A percentile compares a stretch with the other conserved stretches of the same genome.
Conservation (phyloP, 768 basidiomycete genomes). For the Mycena epipterygia region DNA sequence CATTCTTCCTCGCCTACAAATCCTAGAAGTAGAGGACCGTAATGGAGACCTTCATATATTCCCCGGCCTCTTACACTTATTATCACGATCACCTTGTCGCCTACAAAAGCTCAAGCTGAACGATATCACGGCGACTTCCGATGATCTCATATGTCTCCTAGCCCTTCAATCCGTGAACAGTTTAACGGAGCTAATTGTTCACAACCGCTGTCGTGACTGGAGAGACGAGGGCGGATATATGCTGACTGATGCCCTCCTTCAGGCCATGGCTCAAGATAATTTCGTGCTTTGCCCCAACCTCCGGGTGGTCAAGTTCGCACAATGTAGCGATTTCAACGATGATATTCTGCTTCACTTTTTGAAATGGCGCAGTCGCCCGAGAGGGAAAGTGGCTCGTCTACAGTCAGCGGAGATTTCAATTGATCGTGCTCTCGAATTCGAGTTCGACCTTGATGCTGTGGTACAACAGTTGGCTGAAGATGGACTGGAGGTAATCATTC, state of each 20-base stretch:
- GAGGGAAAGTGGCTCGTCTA: not conserved
- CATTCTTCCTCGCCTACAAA: conserved; percentile 13
- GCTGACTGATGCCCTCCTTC: conserved; percentile 14
- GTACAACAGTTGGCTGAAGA: conserved; percentile 5
- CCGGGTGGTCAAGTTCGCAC: not conserved
- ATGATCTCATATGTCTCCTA: conserved; percentile 15
- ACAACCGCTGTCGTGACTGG: conserved; percentile 20
- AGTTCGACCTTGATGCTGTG: conserved; percentile 11
- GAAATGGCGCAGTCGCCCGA: conserved; percentile 10
- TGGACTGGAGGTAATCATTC: conserved; percentile 8
- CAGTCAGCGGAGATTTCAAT: conserved; percentile 20
- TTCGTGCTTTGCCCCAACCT: conserved; percentile 21
- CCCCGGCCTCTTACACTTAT: conserved; percentile 7
- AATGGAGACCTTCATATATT: conserved; percentile 22
- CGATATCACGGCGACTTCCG: conserved; percentile 10
- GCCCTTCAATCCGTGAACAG: conserved; percentile 9
- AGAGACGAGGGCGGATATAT: conserved; percentile 17
- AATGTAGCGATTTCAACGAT: conserved; percentile 20
- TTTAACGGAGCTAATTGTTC: conserved; percentile 1
- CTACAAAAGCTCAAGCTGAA: conserved; percentile 21
- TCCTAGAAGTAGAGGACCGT: conserved; percentile 14
- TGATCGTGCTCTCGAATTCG: conserved; percentile 15
- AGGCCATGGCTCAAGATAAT: not conserved
- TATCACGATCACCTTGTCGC: conserved; percentile 21
- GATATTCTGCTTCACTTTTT: conserved; percentile 12